Base-by-base conservation (phyloP, 176 grass and related monocot genomes). In the Zea luxurians region DNA sequence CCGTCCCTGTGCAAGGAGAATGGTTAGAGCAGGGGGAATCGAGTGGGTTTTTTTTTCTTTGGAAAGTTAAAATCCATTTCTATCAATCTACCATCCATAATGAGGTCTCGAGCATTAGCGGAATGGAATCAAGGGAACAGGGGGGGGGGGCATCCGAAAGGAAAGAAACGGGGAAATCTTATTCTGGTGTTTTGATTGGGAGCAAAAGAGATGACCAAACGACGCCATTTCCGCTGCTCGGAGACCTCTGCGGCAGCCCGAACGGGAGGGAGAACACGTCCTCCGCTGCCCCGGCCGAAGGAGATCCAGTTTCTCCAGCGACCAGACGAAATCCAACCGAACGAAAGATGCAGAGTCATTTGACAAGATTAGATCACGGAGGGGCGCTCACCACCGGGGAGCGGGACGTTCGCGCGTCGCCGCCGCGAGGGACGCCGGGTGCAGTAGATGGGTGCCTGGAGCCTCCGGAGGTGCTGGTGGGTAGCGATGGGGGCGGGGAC, bases 361-460 rank as follows among this genome's bases (percentile, higher is more conserved):
- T 50, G 8, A 13, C 35, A 62, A 36, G 7, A 80, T 68, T 36
- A 67, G 76, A 88, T 80, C 76, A 76, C 54, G 13, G 17, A 17
- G 67, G 64, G 8, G 50, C 60, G 38, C 86, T 84, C 77, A 88
- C 81, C 86, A 4, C 76, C 46, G 62, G 70, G 40, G 55, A 75
- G 15, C 7, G 37, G 46, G 8, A 67, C 62, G 36, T 52, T 40
- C 36, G 71, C 37, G 71, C 37, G 17, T 38, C 47, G 77, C 38
- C 40, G 73, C 48, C 27, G 76, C 35, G 37, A 27, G 62, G 46
- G 6, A 54, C 48, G 64, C 62, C 17, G 76, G 47, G 49, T 2
- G 43, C 57, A 15, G 35, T 65, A 57, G 10, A 62, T 55, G 46
- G 58, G 17, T 42, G 58, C 58, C 27, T 11, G 27, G 35, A 34